phyloP scores from a whole-genome alignment of 2,329 filamentous ascomycete genomes.

The Macroventuria anomochaeta region DNA sequence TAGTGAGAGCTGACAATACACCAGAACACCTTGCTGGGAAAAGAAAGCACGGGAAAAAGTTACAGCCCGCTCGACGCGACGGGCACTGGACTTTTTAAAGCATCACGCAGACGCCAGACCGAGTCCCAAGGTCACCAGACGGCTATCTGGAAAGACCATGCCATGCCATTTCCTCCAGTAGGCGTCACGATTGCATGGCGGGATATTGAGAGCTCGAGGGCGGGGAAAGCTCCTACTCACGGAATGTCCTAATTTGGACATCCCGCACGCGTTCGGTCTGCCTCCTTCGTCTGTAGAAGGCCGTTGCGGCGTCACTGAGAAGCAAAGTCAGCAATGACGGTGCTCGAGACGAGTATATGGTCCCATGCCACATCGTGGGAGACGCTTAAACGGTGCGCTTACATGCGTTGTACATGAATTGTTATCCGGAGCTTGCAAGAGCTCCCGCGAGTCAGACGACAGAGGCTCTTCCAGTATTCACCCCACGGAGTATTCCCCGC shows the following conservation, averaged over 20 bases:
- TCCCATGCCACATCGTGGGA: not conserved
- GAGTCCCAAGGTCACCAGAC: slow-evolving; percentile 13
- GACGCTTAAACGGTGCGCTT: not conserved
- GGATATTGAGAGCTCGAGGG: slow-evolving; percentile 6
- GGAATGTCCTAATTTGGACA: slow-evolving; percentile 17
- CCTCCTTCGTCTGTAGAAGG: slow-evolving; percentile 7
- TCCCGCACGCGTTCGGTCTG: slow-evolving; percentile 1
- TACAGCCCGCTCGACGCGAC: not conserved
- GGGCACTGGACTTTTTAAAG: slow-evolving; percentile 4
- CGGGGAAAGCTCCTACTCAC: slow-evolving; percentile 15
- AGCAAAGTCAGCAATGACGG: not conserved
- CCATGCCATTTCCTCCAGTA: slow-evolving; percentile 2
- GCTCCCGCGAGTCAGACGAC: slow-evolving; percentile 1
- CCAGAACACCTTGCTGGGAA: slow-evolving; percentile 1
- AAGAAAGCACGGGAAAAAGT: not conserved
- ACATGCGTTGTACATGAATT: not conserved
- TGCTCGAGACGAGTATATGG: slow-evolving; percentile 5
- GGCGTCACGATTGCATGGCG: slow-evolving; percentile 10
- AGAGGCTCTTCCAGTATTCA: not conserved
- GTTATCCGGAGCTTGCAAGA: not conserved
- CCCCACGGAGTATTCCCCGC: not conserved
- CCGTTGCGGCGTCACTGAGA: slow-evolving; percentile 8
- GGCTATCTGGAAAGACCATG: slow-evolving; percentile 2
- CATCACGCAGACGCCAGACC: not conserved
- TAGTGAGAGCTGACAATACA: not conserved